These are phyloP conservation scores for Apiospora hydei DNA, from an alignment of 2,329 filamentous ascomycete genomes.

Conservation along the genomic window DNA sequence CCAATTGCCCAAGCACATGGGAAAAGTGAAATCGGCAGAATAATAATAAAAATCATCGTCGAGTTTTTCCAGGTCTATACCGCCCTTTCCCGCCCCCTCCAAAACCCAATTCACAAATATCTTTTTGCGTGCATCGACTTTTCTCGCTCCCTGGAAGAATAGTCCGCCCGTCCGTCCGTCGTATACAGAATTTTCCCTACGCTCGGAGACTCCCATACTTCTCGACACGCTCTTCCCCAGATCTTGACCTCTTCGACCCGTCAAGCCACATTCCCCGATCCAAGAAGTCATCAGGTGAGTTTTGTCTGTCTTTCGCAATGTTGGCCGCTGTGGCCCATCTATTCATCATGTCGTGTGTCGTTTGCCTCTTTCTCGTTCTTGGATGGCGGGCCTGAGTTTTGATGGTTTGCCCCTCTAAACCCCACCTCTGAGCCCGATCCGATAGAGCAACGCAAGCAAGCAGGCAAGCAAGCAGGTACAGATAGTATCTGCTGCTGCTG, in stretches of 20 bases:
- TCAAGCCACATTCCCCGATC: not conserved
- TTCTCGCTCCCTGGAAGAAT: conserved; percentile 4
- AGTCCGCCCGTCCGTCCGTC: conserved; percentile 14
- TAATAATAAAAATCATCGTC: conserved; percentile 4
- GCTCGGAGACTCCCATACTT: conserved; percentile 13
- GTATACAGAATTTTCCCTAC: conserved; percentile 20
- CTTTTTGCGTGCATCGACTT: conserved; percentile 12
- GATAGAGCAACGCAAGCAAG: conserved; percentile 11
- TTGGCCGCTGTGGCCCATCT: not conserved
- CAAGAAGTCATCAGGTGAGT: conserved; percentile 14
- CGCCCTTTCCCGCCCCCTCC: conserved; percentile 15
- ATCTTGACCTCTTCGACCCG: conserved; percentile 17
- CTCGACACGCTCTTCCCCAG: conserved; percentile 8
- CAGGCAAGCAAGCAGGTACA: conserved; percentile 8
- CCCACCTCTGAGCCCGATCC: conserved; percentile 21
- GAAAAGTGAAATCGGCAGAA: conserved; percentile 21
- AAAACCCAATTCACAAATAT: conserved; percentile 22
- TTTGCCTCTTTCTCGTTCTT: conserved; percentile 8
- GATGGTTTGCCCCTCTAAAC: conserved; percentile 18
- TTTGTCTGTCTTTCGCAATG: not conserved
- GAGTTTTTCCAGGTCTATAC: conserved; percentile 12
- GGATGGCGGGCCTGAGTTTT: conserved; percentile 16
- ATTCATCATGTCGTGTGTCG: conserved; percentile 1
- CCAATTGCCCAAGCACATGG: conserved; percentile 21
- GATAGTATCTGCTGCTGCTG: conserved; percentile 3